Percentiles rank a stretch among this genome's conserved stretches.
Evolutionary conservation across 208 protist species (phyloP).

Genomic region (Leishmania martiniquensis): DNA sequence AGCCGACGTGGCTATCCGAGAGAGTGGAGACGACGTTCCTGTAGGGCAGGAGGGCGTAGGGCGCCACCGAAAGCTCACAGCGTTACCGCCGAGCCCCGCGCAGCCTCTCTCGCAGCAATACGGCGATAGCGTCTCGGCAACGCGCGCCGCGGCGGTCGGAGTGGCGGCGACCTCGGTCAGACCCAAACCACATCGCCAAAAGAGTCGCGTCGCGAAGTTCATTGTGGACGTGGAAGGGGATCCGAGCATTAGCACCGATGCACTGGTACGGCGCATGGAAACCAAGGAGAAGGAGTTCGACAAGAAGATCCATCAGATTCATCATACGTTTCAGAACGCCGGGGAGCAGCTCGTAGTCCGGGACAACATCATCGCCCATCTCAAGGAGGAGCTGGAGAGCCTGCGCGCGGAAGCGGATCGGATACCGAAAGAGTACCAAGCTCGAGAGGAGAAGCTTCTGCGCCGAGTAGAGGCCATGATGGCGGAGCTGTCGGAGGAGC

Average conservation of each 20-base stretch:
- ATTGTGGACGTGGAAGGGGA: conserved; percentile 12
- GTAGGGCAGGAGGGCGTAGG: background rate
- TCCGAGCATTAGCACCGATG: conserved; percentile 30
- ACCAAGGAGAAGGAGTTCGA: conserved; percentile 80
- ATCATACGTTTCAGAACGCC: conserved; percentile 72
- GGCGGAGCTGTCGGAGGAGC: conserved; percentile 27
- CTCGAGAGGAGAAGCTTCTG: conserved; percentile 28
- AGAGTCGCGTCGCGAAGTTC: background rate
- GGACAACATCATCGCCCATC: conserved; percentile 69
- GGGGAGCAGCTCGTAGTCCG: conserved; percentile 64
- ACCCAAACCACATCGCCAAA: background rate
- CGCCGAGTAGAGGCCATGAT: conserved; percentile 32
- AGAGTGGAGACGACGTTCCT: background rate
- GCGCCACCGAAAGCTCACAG: background rate
- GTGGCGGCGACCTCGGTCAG: background rate
- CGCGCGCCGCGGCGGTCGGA: background rate
- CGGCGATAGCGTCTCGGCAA: background rate
- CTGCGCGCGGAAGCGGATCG: conserved; percentile 30
- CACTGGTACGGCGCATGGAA: conserved; percentile 51
- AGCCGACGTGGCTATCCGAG: background rate
- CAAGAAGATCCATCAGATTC: conserved; percentile 71
- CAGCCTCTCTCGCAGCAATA: conserved; percentile 18
- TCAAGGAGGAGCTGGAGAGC: conserved; percentile 56
- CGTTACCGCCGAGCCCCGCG: background rate
- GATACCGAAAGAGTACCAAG: conserved; percentile 31